Percentiles rank a stretch among this genome's conserved stretches.
Evolutionary conservation across 1,284 basidiomycete genomes (phyloP).

Genomic region (Rhodotorula mucilaginosa): DNA sequence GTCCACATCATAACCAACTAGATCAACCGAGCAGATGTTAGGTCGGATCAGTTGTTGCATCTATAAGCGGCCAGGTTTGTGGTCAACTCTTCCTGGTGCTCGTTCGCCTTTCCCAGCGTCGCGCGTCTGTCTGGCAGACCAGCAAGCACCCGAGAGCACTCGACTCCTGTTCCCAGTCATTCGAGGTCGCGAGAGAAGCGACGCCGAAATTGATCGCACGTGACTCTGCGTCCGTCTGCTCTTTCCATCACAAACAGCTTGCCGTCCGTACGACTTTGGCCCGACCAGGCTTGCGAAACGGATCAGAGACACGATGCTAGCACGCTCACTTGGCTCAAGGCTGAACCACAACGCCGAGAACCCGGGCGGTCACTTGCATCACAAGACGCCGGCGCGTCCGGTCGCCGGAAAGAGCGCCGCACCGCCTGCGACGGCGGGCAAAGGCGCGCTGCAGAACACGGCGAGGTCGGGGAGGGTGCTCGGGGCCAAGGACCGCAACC

Average conservation of each 20-base stretch:
- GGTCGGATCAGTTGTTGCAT: fast-evolving
- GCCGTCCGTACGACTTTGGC: not conserved
- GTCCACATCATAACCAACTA: conserved; percentile 22
- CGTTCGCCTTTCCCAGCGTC: not conserved
- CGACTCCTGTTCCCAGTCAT: too few relatives aligned
- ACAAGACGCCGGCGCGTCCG: conserved; percentile 26
- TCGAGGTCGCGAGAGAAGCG: too few relatives aligned
- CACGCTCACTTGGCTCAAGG: conserved; percentile 4
- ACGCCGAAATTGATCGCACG: too few relatives aligned
- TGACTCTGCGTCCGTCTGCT: too few relatives aligned
- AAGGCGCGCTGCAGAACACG: conserved; percentile 11
- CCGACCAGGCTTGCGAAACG: not conserved
- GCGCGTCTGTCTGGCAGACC: too few relatives aligned
- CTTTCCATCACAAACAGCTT: too few relatives aligned
- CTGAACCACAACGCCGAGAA: conserved; percentile 24
- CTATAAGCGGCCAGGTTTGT: fast-evolving
- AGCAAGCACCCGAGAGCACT: too few relatives aligned
- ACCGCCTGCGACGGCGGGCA: conserved; percentile 11
- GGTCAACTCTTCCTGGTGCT: too few relatives aligned
- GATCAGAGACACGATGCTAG: conserved; percentile 9
- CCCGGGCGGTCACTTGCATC: conserved; percentile 3
- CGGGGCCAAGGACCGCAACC: conserved; percentile 20
- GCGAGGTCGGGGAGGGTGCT: conserved; percentile 16
- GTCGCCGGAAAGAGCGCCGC: conserved; percentile 7
- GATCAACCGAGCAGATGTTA: conserved; percentile 8